phyloP scores from a whole-genome alignment of 1,139 yeast species.

The Saccharomyces pastorianus region DNA sequence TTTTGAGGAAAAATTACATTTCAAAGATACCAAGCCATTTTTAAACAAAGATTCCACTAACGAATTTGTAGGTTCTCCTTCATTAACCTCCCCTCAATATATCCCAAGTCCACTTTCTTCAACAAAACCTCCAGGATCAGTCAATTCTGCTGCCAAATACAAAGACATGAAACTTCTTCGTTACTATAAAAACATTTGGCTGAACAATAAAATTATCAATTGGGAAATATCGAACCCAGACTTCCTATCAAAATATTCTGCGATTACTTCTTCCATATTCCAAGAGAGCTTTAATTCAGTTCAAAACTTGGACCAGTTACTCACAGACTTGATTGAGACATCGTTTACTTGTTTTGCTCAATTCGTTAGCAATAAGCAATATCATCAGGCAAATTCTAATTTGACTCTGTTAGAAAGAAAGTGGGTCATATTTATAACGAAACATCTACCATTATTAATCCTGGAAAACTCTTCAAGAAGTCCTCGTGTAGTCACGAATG shows the following conservation, averaged over 20 bases:
- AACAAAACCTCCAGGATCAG: conserved; percentile 15
- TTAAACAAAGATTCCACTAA: conserved; percentile 11
- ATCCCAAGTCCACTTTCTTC: conserved; percentile 21
- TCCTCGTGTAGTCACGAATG: conserved; percentile 20
- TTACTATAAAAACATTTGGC: conserved; percentile 31
- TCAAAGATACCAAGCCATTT: conserved; percentile 13
- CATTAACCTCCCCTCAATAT: conserved; percentile 28
- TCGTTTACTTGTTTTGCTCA: conserved; percentile 32
- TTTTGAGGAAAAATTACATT: conserved; percentile 20
- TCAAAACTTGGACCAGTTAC: conserved; percentile 14
- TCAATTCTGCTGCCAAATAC: conserved; percentile 16
- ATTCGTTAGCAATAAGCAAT: conserved; percentile 30
- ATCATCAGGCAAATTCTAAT: conserved; percentile 28
- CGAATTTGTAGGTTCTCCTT: conserved; percentile 22
- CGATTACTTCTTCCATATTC: conserved; percentile 20
- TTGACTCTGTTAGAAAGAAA: conserved; percentile 27
- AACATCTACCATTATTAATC: conserved; percentile 27
- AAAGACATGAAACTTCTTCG: conserved; percentile 28
- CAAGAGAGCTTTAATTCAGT: conserved; percentile 11
- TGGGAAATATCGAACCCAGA: conserved; percentile 24
- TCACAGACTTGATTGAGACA: conserved; percentile 30
- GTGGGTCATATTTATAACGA: conserved; percentile 29
- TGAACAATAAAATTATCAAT: conserved; percentile 27
- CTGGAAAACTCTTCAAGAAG: conserved; percentile 21
- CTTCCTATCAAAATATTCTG: conserved; percentile 24